These are phyloP conservation scores for Suillus bovinus DNA, from an alignment of 768 basidiomycete species.

Conservation along the genomic window DNA sequence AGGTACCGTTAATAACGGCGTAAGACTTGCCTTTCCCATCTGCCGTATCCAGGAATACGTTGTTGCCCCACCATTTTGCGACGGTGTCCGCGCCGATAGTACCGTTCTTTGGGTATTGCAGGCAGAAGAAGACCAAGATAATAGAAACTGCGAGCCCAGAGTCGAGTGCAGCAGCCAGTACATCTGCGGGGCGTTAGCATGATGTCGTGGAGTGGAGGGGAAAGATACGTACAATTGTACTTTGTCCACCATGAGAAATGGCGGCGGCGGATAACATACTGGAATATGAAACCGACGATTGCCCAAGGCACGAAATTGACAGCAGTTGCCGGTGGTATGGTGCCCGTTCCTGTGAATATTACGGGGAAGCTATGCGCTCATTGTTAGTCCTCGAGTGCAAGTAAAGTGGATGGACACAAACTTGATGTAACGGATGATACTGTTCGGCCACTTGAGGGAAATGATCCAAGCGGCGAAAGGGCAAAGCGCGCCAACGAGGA, in stretches of 20 bases:
- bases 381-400: background rate
- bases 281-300: constrained; percentile 49
- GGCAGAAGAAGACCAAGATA: constrained; percentile 27
- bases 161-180: constrained; percentile 35
- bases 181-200: constrained; percentile 14
- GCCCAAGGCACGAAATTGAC: constrained; percentile 49
- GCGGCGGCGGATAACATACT: constrained; percentile 28
- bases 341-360: constrained; percentile 37
- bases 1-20: constrained; percentile 33
- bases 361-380: constrained; percentile 33
- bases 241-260: constrained; percentile 38
- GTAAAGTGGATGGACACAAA: constrained; percentile 28
- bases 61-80: constrained; percentile 69
- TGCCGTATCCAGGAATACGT: constrained; percentile 36
- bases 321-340: constrained; percentile 46
- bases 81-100: constrained; percentile 49
- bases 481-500: constrained; percentile 66
- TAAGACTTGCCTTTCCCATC: constrained; percentile 36
- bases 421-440: constrained; percentile 58
- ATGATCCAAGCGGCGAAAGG: constrained; percentile 55
- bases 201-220: too few species aligned
- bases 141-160: constrained; percentile 18
- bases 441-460: constrained; percentile 57
- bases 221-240: constrained; percentile 28
- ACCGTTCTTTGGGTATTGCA: constrained; percentile 32